phyloP scores from a whole-genome alignment of 495 filamentous ascomycete genomes.

The Tuber magnatum region DNA sequence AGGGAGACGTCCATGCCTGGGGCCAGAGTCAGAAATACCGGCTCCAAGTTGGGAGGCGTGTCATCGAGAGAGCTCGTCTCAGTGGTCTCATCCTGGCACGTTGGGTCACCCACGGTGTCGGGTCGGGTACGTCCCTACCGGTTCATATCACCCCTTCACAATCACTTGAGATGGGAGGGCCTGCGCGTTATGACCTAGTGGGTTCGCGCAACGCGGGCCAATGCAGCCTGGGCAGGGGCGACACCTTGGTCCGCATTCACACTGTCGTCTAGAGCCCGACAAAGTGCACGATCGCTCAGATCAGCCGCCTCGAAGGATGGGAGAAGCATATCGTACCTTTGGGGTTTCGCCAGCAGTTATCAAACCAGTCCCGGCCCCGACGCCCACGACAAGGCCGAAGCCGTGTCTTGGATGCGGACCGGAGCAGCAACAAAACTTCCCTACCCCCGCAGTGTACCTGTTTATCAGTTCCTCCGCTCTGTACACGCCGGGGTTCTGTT shows the following conservation, averaged over 20 bases:
- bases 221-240: constrained; percentile 55
- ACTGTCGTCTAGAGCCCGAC: constrained; percentile 56
- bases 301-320: constrained; percentile 52
- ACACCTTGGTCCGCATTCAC: constrained; percentile 52
- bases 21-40: constrained; percentile 68
- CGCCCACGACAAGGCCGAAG: constrained; percentile 52
- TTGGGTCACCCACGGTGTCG: constrained; percentile 59
- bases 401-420: no score
- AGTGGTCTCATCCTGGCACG: constrained; percentile 61
- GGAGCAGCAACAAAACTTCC: no score
- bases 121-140: constrained; percentile 53
- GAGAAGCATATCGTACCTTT: constrained; percentile 59
- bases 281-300: constrained; percentile 47
- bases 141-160: constrained; percentile 67
- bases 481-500: no score
- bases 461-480: no score
- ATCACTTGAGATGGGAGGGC: constrained; percentile 63
- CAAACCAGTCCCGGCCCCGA: constrained; percentile 57
- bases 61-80: constrained; percentile 55
- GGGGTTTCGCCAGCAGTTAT: constrained; percentile 62
- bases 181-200: constrained; percentile 81
- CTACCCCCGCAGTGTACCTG: no score
- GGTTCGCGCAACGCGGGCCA: constrained; percentile 71
- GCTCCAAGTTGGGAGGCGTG: constrained; percentile 63
- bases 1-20: constrained; percentile 62